A percentile compares a stretch with the other conserved stretches of the same genome.
phyloP scores from a whole-genome alignment of 306 rosid genomes.

The Sindora glabra region DNA sequence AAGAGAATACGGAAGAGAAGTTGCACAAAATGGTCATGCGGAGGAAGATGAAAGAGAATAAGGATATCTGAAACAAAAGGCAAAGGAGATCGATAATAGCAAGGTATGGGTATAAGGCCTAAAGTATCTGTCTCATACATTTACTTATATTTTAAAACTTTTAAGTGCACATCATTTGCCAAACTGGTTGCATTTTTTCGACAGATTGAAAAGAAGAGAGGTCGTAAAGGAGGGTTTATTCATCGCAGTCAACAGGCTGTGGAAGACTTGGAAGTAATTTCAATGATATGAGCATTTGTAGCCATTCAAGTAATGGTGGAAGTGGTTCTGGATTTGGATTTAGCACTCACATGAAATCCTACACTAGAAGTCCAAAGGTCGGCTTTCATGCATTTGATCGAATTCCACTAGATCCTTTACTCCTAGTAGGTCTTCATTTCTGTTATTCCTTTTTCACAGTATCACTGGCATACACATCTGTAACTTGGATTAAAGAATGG shows the following conservation, averaged over 20 bases:
- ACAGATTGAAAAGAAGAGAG: slow-evolving; percentile 88
- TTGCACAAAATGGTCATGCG: slow-evolving; percentile 84
- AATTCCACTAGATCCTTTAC: slow-evolving; percentile 1
- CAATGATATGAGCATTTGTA: slow-evolving; percentile 67
- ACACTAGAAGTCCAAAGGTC: slow-evolving; percentile 85
- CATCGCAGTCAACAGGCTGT: slow-evolving; percentile 78
- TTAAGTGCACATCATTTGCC: neutral
- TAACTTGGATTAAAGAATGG: too few relatives aligned
- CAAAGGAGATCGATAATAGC: slow-evolving; percentile 98
- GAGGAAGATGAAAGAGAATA: slow-evolving; percentile 91
- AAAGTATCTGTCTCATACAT: neutral
- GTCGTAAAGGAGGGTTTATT: slow-evolving; percentile 80
- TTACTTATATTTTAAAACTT: neutral
- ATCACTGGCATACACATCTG: too few relatives aligned
- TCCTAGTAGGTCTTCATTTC: too few relatives aligned
- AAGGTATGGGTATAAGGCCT: slow-evolving; percentile 46
- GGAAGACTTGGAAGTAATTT: slow-evolving; percentile 82
- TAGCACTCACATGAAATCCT: slow-evolving; percentile 63
- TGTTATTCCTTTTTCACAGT: too few relatives aligned
- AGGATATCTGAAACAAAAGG: slow-evolving; percentile 95
- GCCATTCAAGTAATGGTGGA: slow-evolving; percentile 78
- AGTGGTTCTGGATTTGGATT: slow-evolving; percentile 81
- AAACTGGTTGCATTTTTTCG: slow-evolving; percentile 11
- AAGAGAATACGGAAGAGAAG: slow-evolving; percentile 98
- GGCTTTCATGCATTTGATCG: slow-evolving; percentile 7